These are phyloP conservation scores for Ascochyta clinopodiicola DNA, from an alignment of 2,329 filamentous ascomycete species.

Conservation along the genomic window DNA sequence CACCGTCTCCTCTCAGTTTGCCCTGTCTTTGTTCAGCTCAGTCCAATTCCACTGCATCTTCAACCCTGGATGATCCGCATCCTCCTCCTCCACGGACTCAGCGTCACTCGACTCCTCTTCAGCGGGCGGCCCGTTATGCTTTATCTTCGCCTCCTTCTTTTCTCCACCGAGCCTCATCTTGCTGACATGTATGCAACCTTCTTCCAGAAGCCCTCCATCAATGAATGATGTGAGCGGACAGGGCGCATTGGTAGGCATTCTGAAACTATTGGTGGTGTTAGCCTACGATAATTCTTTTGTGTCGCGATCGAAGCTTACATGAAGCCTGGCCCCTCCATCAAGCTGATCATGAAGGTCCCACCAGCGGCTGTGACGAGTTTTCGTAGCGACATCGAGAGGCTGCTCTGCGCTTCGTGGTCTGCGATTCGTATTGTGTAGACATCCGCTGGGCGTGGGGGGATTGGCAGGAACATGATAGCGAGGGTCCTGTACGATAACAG, in stretches of 20 bases:
- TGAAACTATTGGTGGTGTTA: constrained; percentile 12
- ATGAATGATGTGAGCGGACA: constrained; percentile 19
- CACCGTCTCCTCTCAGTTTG: background rate
- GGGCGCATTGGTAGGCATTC: constrained; percentile 13
- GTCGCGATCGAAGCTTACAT: constrained; percentile 9
- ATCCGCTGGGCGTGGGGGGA: constrained; percentile 16
- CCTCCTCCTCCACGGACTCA: constrained; percentile 16
- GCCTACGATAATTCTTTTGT: background rate
- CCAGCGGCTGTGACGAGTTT: constrained; percentile 15
- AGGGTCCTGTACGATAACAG: background rate
- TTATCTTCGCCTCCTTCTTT: background rate
- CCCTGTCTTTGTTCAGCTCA: constrained; percentile 5
- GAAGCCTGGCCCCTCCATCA: constrained; percentile 21
- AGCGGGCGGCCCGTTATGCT: background rate
- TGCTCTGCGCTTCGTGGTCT: constrained; percentile 11
- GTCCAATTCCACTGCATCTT: constrained; percentile 25
- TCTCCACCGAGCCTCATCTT: constrained; percentile 11
- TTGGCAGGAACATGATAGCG: constrained; percentile 8
- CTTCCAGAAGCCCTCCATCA: constrained; percentile 23
- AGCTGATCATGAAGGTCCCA: constrained; percentile 15
- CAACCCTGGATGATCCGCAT: constrained; percentile 20
- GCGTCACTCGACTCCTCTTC: constrained; percentile 15
- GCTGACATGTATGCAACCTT: constrained; percentile 22
- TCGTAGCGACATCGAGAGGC: constrained; percentile 8
- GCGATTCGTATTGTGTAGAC: constrained; percentile 22